Base-by-base conservation (phyloP, 345 rosid genomes). In the Linum tenue region DNA sequence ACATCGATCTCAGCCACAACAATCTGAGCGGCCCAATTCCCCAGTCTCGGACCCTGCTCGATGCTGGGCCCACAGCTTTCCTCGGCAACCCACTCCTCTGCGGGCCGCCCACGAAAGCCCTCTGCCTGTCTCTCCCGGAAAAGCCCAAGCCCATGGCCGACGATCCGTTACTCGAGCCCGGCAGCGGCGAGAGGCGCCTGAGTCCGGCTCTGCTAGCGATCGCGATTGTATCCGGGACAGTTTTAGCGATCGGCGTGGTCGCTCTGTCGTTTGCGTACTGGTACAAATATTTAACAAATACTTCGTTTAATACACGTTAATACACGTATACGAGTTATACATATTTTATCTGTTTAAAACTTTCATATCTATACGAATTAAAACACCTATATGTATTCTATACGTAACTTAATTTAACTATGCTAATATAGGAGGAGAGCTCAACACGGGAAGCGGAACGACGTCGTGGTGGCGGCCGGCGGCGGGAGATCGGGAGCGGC, bases 11-110 rank as follows among this genome's bases (percentile, higher is more conserved):
- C 10, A 56, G 68, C 22, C 51, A 59, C 71, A 74, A 74, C 68
- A 74, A 70, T 63, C 68, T 70, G 5, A 70, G 74, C 16, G 78
- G 78, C 17, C 37, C 65, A 0, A 66, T 70, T 56, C 78, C 74
- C 8, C 71, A 74, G 67, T 69, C 63, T 48, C 73, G 62, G 41
- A 61, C 73, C 40, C 63, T 74, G 3, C 16, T 12, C 5, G 43
- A 63, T 63, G 42, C 16, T 2, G 78, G 78, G 58, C 74, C 74
- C 51, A 66, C 78, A 50, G 78, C 78, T 62, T 74, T 74, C 22
- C 4, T 65, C 9, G 74, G 74, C 39, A 74, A 74, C 48, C 65
- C 78, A 44, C 55, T 69, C 12, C 64, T 74, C n/a, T 74, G 71
- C 42, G 78, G 78, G n/a, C 70, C 48, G 35, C 78, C 74, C 4